Percentiles rank a stretch among this genome's conserved stretches.
These are phyloP conservation scores for Coemansia sp. DNA, from an alignment of 192 early-diverging fungal genomes.

Conservation along the genomic window DNA sequence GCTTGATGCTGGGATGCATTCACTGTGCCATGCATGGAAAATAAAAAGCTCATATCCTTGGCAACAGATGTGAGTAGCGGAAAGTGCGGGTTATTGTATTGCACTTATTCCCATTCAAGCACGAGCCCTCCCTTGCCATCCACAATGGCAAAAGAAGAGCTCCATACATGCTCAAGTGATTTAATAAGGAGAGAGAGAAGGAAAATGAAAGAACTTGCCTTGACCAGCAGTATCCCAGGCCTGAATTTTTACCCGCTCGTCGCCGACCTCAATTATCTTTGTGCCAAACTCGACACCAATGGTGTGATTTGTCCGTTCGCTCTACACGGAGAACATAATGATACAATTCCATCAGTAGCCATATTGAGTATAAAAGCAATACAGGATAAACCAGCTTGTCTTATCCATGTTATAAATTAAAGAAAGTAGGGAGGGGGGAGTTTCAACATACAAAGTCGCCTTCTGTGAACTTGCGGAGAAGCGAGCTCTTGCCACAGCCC, in stretches of 20 bases:
- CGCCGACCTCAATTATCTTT: constrained; percentile 64
- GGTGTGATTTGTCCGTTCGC: constrained; percentile 67
- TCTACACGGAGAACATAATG: constrained; percentile 40
- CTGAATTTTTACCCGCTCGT: constrained; percentile 69
- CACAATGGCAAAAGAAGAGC: neutral
- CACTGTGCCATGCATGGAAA: constrained; percentile 6
- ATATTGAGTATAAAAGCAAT: neutral
- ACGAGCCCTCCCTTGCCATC: neutral
- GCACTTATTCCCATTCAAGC: constrained; percentile 1
- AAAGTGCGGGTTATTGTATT: neutral
- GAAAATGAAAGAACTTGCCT: constrained; percentile 24
- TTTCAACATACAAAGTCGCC: constrained; percentile 46
- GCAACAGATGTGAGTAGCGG: no score
- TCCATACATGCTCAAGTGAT: neutral
- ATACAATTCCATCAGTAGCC: constrained; percentile 5
- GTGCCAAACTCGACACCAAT: constrained; percentile 82
- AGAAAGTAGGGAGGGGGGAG: neutral
- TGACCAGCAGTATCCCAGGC: constrained; percentile 80
- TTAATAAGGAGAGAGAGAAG: neutral
- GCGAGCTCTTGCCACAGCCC: constrained; percentile 57
- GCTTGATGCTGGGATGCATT: no score
- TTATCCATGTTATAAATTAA: neutral
- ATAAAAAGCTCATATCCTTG: neutral
- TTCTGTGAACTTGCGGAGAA: constrained; percentile 55
- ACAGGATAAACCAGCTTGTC: neutral